Percentiles rank a stretch among this genome's conserved stretches.
phyloP scores from a whole-genome alignment of 495 filamentous ascomycete species.

The Neurospora intermedia region DNA sequence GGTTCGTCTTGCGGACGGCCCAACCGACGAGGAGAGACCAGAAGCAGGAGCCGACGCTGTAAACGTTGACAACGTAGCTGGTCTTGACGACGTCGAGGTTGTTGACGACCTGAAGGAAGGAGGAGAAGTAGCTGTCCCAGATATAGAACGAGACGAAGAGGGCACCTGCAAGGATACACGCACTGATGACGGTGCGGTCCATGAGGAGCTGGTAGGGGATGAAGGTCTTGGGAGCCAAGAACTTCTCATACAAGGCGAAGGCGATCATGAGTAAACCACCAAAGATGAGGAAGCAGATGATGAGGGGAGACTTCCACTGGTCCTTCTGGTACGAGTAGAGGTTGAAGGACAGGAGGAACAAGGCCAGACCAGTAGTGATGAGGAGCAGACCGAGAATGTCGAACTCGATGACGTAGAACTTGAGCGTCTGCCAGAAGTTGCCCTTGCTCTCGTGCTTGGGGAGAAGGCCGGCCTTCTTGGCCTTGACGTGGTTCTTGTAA shows the following conservation, averaged over 20 bases:
- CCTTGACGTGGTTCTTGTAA: conserved; percentile 49
- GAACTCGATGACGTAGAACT: conserved; percentile 49
- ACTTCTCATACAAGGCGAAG: conserved; percentile 52
- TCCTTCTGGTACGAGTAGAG: conserved; percentile 34
- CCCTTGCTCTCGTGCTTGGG: conserved; percentile 34
- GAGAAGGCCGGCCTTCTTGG: conserved; percentile 42
- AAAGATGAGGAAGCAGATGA: conserved; percentile 49
- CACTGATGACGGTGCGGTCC: conserved; percentile 55
- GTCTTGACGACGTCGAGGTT: conserved; percentile 43
- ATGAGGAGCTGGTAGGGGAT: conserved; percentile 49
- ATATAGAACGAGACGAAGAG: conserved; percentile 56
- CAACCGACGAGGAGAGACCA: conserved; percentile 47
- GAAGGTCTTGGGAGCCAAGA: conserved; percentile 44
- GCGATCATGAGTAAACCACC: conserved; percentile 44
- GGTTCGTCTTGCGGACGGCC: conserved; percentile 45
- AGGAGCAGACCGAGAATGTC: conserved; percentile 49
- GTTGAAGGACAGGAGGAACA: conserved; percentile 56
- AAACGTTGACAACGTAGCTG: conserved; percentile 57
- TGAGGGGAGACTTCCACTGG: conserved; percentile 38
- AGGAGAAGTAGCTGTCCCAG: conserved; percentile 58
- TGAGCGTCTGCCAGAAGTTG: conserved; percentile 35
- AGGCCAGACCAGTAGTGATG: conserved; percentile 44
- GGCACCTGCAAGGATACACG: conserved; percentile 42
- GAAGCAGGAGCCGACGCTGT: conserved; percentile 59
- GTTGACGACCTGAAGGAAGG: conserved; percentile 65